Conservation (phyloP, 2,329 filamentous ascomycete species). For the Hortaea sp. region DNA sequence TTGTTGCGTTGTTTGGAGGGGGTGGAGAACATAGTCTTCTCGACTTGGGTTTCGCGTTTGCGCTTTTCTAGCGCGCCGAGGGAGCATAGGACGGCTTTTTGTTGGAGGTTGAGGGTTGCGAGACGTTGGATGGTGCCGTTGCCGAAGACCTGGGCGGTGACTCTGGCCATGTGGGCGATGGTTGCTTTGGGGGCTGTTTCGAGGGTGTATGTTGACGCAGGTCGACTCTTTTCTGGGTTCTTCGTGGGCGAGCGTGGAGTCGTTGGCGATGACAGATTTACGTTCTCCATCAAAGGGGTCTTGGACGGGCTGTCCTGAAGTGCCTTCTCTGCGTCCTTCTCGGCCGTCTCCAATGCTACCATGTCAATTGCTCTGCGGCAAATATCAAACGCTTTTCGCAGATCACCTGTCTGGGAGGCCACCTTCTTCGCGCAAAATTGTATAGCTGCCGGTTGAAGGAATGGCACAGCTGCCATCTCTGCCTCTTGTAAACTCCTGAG, state of each 20-base stretch:
- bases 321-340: constrained; percentile 56
- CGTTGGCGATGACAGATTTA: constrained; percentile 57
- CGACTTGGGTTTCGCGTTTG: constrained; percentile 39
- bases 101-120: constrained; percentile 82
- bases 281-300: constrained; percentile 68
- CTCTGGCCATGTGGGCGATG: constrained; percentile 82
- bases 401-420: constrained; percentile 82
- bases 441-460: constrained; percentile 87
- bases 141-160: constrained; percentile 81
- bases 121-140: constrained; percentile 80
- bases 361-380: constrained; percentile 82
- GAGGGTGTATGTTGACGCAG: constrained; percentile 44
- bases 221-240: constrained; percentile 24
- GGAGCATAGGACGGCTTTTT: constrained; percentile 88
- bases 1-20: constrained; percentile 30
- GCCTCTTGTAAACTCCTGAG: constrained; percentile 54
- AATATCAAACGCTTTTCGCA: constrained; percentile 92
- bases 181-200: constrained; percentile 79
- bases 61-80: constrained; percentile 78
- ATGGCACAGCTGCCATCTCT: constrained; percentile 52
- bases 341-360: constrained; percentile 72
- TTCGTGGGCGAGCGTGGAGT: constrained; percentile 32
- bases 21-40: constrained; percentile 25
- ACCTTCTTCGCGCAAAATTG: constrained; percentile 93
- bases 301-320: constrained; percentile 53